Conservation (phyloP, 768 basidiomycete genomes). For the Imleria badia region DNA sequence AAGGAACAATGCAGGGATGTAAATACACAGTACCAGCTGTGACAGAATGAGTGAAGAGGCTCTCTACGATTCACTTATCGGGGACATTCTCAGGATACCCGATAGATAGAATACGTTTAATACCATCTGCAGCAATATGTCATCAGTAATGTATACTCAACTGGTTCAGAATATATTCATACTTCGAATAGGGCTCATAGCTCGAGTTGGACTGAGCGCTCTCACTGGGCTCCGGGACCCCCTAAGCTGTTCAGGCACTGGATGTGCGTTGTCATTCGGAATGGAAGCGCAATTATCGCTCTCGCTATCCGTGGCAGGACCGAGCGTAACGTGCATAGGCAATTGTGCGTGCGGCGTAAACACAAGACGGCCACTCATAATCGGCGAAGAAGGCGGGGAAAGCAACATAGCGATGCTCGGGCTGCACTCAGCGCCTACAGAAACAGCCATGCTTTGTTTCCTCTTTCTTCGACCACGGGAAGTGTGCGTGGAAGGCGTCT, state of each 20-base stretch:
- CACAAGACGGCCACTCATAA: background rate
- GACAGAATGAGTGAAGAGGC: background rate
- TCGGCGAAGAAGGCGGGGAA: conserved; percentile 25
- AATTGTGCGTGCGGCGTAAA: conserved; percentile 6
- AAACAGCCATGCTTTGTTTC: conserved; percentile 8
- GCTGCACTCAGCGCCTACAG: conserved; percentile 2
- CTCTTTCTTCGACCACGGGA: conserved; percentile 19
- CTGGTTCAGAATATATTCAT: conserved; percentile 1
- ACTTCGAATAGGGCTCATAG: conserved; percentile 26
- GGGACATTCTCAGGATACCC: conserved; percentile 7
- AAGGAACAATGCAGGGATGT: background rate
- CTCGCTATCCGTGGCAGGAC: background rate
- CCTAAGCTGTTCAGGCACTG: background rate
- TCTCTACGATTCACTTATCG: conserved; percentile 10
- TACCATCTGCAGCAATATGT: conserved; percentile 20
- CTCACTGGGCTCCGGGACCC: conserved; percentile 18
- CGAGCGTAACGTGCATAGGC: background rate
- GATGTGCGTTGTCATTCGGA: background rate
- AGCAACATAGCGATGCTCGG: conserved; percentile 24
- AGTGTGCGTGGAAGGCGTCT: background rate
- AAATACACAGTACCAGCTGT: conserved; percentile 1
- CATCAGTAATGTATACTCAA: conserved; percentile 2
- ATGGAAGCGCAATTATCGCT: background rate
- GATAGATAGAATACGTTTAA: conserved; percentile 29
- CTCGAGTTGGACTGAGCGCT: conserved; percentile 34